A percentile compares a stretch with the other conserved stretches of the same genome.
Conservation (phyloP, 1,284 basidiomycete genomes). For the Apiotrichum montevideense region DNA sequence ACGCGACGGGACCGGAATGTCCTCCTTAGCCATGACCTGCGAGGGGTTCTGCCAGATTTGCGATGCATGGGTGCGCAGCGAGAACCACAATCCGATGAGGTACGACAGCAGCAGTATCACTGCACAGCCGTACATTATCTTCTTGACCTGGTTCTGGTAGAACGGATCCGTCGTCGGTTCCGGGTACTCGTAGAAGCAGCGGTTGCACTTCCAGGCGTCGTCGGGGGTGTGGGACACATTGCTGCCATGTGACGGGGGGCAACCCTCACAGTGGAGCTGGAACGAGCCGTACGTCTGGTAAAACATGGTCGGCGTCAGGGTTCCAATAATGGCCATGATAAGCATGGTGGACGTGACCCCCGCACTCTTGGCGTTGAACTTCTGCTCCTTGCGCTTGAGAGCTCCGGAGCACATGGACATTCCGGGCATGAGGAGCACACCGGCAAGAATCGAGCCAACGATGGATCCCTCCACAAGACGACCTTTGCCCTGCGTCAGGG, state of each 20-base stretch:
- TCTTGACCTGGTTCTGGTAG: constrained; percentile 91
- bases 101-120: constrained; percentile 90
- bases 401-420: constrained; percentile 96
- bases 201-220: constrained; percentile 75
- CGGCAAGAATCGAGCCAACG: constrained; percentile 87
- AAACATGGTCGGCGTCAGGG: constrained; percentile 90
- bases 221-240: constrained; percentile 23
- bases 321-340: constrained; percentile 99
- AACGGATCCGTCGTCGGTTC: constrained; percentile 90
- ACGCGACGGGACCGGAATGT: constrained; percentile 40
- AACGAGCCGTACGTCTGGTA: constrained; percentile 99
- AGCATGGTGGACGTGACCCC: constrained; percentile 99
- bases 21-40: constrained; percentile 67
- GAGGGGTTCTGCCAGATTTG: constrained; percentile 99
- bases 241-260: constrained; percentile 51
- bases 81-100: constrained; percentile 96
- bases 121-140: constrained; percentile 91
- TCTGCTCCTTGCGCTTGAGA: constrained; percentile 84
- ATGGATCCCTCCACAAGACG: constrained; percentile 95
- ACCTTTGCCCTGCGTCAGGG: constrained; percentile 81
- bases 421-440: constrained; percentile 95
- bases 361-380: constrained; percentile 96
- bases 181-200: constrained; percentile 93
- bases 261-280: constrained; percentile 86
- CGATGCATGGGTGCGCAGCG: constrained; percentile 91